Evolutionary conservation across 306 rosid species (phyloP).

Genomic region (Cicer arietinum): DNA sequence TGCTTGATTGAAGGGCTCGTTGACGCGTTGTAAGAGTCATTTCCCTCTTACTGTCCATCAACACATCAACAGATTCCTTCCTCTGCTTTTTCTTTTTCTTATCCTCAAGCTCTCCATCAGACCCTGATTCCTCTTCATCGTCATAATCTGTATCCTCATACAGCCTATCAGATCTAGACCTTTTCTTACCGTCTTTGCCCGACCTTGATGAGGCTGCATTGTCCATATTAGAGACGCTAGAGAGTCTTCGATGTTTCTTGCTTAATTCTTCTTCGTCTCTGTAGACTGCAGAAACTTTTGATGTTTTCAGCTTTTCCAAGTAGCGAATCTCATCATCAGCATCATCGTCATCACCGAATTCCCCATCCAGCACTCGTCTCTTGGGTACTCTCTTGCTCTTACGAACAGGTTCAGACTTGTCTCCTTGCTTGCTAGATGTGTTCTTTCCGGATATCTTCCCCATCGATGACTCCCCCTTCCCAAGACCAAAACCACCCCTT

Average conservation of each 20-base stretch:
- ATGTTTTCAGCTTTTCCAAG: slow-evolving; percentile 86
- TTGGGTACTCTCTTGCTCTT: slow-evolving; percentile 89
- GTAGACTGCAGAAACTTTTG: slow-evolving; percentile 65
- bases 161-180: slow-evolving; percentile 47
- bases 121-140: slow-evolving; percentile 75
- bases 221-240: slow-evolving; percentile 71
- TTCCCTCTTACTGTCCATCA: slow-evolving; percentile 77
- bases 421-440: slow-evolving; percentile 58
- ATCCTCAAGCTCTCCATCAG: slow-evolving; percentile 75
- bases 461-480: slow-evolving; percentile 66
- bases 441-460: slow-evolving; percentile 66
- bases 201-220: slow-evolving; percentile 55
- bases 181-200: slow-evolving; percentile 49
- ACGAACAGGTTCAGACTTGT: slow-evolving; percentile 70
- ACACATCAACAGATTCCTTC: slow-evolving; percentile 76
- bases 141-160: slow-evolving; percentile 55
- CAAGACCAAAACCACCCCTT: slow-evolving; percentile 69
- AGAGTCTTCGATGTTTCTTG: slow-evolving; percentile 83
- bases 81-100: slow-evolving; percentile 78
- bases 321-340: slow-evolving; percentile 90
- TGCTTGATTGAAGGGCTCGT: slow-evolving; percentile 90
- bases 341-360: slow-evolving; percentile 68
- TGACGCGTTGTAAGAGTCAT: slow-evolving; percentile 84
- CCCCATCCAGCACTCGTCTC: slow-evolving; percentile 74
- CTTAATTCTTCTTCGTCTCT: slow-evolving; percentile 77